Conservation (phyloP, 257 asterid species). For the Haberlea rhodopensis region DNA sequence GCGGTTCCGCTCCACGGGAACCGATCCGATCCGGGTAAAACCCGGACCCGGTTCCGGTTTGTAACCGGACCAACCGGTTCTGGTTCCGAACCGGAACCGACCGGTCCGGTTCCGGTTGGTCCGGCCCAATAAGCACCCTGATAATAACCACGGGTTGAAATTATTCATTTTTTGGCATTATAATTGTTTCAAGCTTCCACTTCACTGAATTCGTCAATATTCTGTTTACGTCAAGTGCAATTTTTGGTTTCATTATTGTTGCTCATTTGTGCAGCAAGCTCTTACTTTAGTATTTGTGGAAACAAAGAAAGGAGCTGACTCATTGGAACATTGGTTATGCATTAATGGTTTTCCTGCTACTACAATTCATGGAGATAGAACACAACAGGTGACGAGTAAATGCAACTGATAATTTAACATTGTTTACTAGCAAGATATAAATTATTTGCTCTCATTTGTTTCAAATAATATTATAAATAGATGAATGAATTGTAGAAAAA, state of each 20-base stretch:
- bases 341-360: slow-evolving; percentile 78
- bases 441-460: background rate
- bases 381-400: slow-evolving; percentile 61
- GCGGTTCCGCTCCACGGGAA: no score
- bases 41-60: no score
- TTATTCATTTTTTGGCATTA: background rate
- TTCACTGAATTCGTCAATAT: background rate
- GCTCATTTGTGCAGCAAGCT: slow-evolving; percentile 54
- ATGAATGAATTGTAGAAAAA: background rate
- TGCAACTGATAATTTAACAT: slow-evolving; percentile 2
- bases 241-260: slow-evolving; percentile 17
- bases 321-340: slow-evolving; percentile 72
- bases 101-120: no score
- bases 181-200: background rate
- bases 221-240: background rate
- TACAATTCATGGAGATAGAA: slow-evolving; percentile 84
- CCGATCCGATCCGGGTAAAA: no score
- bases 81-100: no score
- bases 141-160: no score
- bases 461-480: no score
- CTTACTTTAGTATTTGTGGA: slow-evolving; percentile 83
- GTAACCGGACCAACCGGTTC: no score
- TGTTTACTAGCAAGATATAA: background rate
- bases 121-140: no score
- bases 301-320: slow-evolving; percentile 87